These are phyloP conservation scores for Mycena epipterygia DNA, from an alignment of 768 basidiomycete genomes.

Conservation along the genomic window DNA sequence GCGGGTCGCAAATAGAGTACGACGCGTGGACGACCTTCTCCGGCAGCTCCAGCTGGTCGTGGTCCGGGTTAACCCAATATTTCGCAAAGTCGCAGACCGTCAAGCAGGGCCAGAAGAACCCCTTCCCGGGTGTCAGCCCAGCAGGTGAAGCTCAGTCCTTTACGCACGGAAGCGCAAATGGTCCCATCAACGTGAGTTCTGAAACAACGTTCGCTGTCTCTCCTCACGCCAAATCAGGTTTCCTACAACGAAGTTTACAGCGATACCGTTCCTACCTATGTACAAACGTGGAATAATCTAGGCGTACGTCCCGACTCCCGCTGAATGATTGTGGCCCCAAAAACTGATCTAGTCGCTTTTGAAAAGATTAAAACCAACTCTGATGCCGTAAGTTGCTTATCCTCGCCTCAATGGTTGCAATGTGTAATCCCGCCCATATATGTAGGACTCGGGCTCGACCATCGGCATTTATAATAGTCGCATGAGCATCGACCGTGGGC, in stretches of 20 bases:
- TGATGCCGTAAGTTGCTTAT: too few species aligned
- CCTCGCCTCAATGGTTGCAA: too few species aligned
- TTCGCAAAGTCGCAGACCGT: slow-evolving; percentile 1
- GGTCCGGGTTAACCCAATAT: not conserved
- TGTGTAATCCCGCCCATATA: not conserved
- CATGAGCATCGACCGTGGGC: not conserved
- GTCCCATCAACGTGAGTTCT: not conserved
- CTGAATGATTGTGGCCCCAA: too few species aligned
- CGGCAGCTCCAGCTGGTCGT: not conserved
- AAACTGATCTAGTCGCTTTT: too few species aligned
- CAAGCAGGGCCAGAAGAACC: not conserved
- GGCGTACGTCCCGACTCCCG: not conserved
- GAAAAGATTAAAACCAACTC: too few species aligned
- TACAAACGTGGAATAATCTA: slow-evolving; percentile 6
- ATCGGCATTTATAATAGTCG: slow-evolving; percentile 1
- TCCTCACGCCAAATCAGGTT: not conserved
- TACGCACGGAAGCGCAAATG: not conserved
- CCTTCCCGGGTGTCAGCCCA: not conserved
- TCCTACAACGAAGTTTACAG: not conserved
- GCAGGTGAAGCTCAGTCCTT: not conserved
- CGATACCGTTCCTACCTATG: not conserved
- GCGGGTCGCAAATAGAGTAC: not conserved
- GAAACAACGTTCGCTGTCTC: not conserved
- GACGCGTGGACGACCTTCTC: not conserved
- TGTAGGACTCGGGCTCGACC: not conserved